phyloP scores from a whole-genome alignment of 495 filamentous ascomycete species.

The Penicillium arizonense region DNA sequence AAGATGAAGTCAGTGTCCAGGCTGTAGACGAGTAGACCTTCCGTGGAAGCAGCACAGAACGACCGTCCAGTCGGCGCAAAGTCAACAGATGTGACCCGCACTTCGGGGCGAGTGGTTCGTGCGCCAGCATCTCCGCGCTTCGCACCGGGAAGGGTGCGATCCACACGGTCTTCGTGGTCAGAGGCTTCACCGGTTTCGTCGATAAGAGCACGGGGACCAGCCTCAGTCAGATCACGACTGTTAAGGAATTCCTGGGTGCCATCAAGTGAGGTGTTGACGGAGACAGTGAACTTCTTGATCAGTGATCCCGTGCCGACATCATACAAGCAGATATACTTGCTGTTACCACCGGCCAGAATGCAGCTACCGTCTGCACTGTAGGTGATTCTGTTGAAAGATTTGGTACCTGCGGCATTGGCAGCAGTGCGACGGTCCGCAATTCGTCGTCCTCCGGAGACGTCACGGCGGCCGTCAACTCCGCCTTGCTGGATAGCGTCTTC shows the following conservation, averaged over 20 bases:
- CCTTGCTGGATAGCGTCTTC: slow-evolving; percentile 79
- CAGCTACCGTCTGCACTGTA: slow-evolving; percentile 92
- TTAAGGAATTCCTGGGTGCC: slow-evolving; percentile 97
- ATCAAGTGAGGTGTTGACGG: slow-evolving; percentile 87
- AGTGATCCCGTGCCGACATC: slow-evolving; percentile 83
- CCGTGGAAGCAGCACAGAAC: slow-evolving; percentile 93
- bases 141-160: slow-evolving; percentile 82
- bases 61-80: slow-evolving; percentile 86
- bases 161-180: slow-evolving; percentile 81
- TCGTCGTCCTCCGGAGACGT: slow-evolving; percentile 90
- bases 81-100: slow-evolving; percentile 79
- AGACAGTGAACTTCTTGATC: slow-evolving; percentile 93
- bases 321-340: slow-evolving; percentile 97
- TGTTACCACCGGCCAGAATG: slow-evolving; percentile 86
- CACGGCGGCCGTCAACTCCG: slow-evolving; percentile 81
- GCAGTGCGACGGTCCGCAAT: slow-evolving; percentile 83
- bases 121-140: slow-evolving; percentile 79
- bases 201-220: slow-evolving; percentile 76
- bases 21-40: slow-evolving; percentile 89
- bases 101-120: slow-evolving; percentile 72
- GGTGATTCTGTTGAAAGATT: slow-evolving; percentile 80
- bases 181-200: slow-evolving; percentile 87
- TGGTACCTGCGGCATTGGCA: slow-evolving; percentile 84
- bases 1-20: slow-evolving; percentile 77
- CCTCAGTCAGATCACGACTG: slow-evolving; percentile 86